A percentile compares a stretch with the other conserved stretches of the same genome.
phyloP scores from a whole-genome alignment of 2,329 filamentous ascomycete genomes.

The Trematosphaeria pertusa region DNA sequence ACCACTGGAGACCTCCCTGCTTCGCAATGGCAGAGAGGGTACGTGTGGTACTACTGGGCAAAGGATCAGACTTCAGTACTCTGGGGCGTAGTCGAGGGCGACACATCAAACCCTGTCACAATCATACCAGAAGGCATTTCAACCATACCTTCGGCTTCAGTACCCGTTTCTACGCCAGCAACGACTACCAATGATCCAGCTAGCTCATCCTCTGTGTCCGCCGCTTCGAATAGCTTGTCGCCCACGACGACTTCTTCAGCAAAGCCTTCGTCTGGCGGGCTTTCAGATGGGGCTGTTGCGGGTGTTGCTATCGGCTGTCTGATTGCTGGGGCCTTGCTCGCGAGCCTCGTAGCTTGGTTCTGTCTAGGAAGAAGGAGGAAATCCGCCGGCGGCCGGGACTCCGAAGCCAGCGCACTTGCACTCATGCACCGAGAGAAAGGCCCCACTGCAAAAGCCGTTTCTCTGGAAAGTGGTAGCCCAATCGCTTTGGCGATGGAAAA shows the following conservation, averaged over 20 bases:
- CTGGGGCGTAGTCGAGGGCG: too few species aligned
- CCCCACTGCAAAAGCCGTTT: constrained; percentile 9
- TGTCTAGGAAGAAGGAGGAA: constrained; percentile 25
- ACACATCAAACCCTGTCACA: too few species aligned
- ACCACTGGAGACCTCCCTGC: too few species aligned
- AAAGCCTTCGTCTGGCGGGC: constrained; percentile 3
- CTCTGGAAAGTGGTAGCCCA: constrained; percentile 19
- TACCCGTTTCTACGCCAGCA: too few species aligned
- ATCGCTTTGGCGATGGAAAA: constrained; percentile 15
- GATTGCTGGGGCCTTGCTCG: constrained; percentile 36
- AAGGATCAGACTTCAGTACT: too few species aligned
- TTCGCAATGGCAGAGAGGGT: too few species aligned
- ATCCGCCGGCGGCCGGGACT: constrained; percentile 4
- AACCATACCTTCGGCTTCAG: too few species aligned
- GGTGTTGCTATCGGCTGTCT: constrained; percentile 48
- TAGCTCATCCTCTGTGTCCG: too few species aligned
- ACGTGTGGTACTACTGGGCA: too few species aligned
- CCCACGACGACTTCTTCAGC: neutral
- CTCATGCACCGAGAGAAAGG: constrained; percentile 30
- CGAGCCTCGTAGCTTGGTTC: constrained; percentile 28
- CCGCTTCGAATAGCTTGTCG: too few species aligned
- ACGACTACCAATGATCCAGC: too few species aligned
- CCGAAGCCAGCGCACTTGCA: constrained; percentile 21
- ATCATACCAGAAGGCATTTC: too few species aligned
- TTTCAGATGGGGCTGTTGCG: constrained; percentile 33